Base-by-base conservation (phyloP, 1,284 basidiomycete genomes). In the Earliella scabrosa region DNA sequence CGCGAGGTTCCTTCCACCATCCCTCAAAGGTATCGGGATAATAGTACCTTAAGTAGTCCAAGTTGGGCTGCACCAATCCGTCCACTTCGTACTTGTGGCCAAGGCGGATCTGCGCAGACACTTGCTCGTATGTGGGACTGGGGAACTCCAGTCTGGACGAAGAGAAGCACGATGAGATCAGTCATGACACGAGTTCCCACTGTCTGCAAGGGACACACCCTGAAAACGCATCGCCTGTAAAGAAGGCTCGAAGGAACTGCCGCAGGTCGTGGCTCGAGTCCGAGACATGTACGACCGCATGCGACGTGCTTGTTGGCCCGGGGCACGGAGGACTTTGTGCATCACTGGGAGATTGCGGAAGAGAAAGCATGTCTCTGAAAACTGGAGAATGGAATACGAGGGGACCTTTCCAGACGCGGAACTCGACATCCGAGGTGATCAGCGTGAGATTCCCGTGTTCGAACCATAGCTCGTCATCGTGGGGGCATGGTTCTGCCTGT, bases 401-500 rank as follows among this genome's bases (percentile, higher is more conserved):
- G 3, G 63, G 35, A 2, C 66, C 59, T 21, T 52, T 59, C 40
- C 65, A 63, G 1, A 70, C 62, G 7, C 58, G 53, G 45, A 68
- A 70, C 5, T 46, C 52, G 10, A 52, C 58, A 2, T 39, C 32
- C 10, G 50, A 54, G 0, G 67, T 58, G 13, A 57, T 13, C 11
- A 70, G 56, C 3, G 63, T 45, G 35, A 70, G 49, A 39, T 64
- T 70, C 1, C 67, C 68, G 32, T 68, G 67, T 4, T 60, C 51
- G 31, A 49, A 62, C 66, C 66, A 69, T 13, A 65, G 29, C 16
- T 61, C 56, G 20, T 47, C 36, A 23, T 60, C 58, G 16, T 23
- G 4, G 14, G 20, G 10, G 20, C 18, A n/a, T 29, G 9, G 11
- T 3, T 24, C 8, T 26, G 10, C 23, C 7, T 3, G n/a, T 9